A percentile compares a stretch with the other conserved stretches of the same genome.
These are phyloP conservation scores for Diaporthe sp. DNA, from an alignment of 2,329 filamentous ascomycete species.

Conservation along the genomic window DNA sequence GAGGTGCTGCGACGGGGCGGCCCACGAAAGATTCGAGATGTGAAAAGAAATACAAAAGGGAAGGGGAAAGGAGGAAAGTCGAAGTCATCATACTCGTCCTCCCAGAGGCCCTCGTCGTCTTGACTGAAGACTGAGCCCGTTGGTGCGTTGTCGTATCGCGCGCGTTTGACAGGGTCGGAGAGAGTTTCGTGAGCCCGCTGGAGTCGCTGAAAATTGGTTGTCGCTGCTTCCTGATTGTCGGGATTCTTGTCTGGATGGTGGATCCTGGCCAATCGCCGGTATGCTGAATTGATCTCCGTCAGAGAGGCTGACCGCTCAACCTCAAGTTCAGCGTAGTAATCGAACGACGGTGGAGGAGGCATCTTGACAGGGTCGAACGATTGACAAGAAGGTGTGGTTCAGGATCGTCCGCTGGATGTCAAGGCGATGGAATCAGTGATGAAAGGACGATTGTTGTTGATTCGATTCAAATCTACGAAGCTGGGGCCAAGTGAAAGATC, in stretches of 20 bases:
- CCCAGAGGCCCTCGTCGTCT: background rate
- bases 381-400: background rate
- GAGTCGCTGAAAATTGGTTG: constrained; percentile 46
- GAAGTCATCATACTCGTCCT: background rate
- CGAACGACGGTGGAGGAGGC: constrained; percentile 36
- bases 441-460: background rate
- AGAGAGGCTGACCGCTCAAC: constrained; percentile 43
- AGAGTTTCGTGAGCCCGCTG: constrained; percentile 47
- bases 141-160: constrained; percentile 42
- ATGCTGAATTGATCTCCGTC: constrained; percentile 45
- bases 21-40: background rate
- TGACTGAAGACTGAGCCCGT: too few species aligned
- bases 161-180: constrained; percentile 42
- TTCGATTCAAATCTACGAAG: background rate
- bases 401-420: background rate
- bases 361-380: constrained; percentile 3
- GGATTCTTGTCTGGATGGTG: constrained; percentile 49
- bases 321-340: constrained; percentile 47
- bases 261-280: constrained; percentile 44
- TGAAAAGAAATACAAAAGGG: background rate
- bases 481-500: background rate
- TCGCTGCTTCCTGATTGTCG: constrained; percentile 42
- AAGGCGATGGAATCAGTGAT: background rate
- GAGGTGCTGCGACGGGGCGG: background rate
- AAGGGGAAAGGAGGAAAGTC: background rate